Evolutionary conservation across 768 basidiomycete species (phyloP), one percentile per base, ranked within the genome.

Genomic region (Coprinopsis cinerea): DNA sequence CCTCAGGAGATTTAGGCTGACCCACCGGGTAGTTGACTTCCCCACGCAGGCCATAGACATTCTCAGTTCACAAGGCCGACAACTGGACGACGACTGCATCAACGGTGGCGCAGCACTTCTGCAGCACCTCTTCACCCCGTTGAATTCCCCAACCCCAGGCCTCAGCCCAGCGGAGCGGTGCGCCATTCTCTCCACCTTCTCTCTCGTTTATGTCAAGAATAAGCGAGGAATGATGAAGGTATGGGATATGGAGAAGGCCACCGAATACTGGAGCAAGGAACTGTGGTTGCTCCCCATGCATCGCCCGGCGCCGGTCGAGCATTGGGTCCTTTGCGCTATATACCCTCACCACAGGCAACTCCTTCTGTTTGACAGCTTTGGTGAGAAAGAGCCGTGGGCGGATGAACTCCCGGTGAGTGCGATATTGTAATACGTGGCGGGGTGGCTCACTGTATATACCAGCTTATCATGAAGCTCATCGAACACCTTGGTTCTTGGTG

Each of bases 271-370:
- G 68, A 13, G 9, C 0, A 66, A 64, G 41, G 39, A 55, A 11
- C 4, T 57, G 0, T 74, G 71, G 70, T 64, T 73, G 6, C 32
- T 74, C 7, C 72, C 69, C 0, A 67, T 73, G 15, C 69, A 73
- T 42, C 49, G 59, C 1, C 52, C 36, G 0, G 5, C 2, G 24
- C 45, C 2, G 13, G 26, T 54, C 2, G 44, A 56, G 1, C 69
- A 71, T 54, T 74, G 66, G 65, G 65, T 69, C 1, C 45, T 67
- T 24, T 64, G 62, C 51, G 54, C 53, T 15, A 57, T 60, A 0
- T 48, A 53, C 23, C 50, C 62, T 2, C 5, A 1, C 0, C 14
- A 15, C 2, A 47, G 53, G 1, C 24, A 59, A n/a, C 15, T 68
- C 1, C 47, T 57, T 15, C 44, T 71, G 0, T 68, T 67, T 43